A percentile compares a stretch with the other conserved stretches of the same genome.
These are phyloP conservation scores for Glycine latifolia DNA, from an alignment of 306 rosid genomes.

Conservation along the genomic window DNA sequence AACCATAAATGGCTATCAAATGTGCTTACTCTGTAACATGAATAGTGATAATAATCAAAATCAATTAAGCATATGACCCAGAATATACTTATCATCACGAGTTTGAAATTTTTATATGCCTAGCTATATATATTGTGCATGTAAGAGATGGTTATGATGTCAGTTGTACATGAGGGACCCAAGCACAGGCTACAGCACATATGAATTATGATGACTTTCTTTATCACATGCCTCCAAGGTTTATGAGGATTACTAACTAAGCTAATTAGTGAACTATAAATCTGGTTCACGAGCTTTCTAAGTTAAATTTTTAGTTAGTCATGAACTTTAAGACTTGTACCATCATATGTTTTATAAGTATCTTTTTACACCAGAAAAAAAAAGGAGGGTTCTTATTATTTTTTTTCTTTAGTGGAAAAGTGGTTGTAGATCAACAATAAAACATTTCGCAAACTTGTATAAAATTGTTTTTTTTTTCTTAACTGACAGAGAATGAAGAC, in stretches of 20 bases:
- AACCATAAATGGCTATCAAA: neutral
- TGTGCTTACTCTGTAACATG: neutral
- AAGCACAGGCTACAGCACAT: slow-evolving; percentile 1
- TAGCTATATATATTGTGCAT: neutral
- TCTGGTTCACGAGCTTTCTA: neutral
- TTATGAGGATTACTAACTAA: neutral
- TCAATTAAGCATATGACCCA: neutral
- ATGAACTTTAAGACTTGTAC: neutral
- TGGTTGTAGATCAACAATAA: too few relatives aligned
- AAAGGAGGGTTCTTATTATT: too few relatives aligned
- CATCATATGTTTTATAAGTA: too few relatives aligned
- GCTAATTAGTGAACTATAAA: too few relatives aligned
- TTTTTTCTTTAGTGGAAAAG: too few relatives aligned
- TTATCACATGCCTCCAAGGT: neutral
- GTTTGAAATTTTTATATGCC: neutral
- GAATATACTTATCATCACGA: neutral
- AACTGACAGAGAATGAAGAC: too few relatives aligned
- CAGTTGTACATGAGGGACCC: slow-evolving; percentile 2
- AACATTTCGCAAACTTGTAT: too few relatives aligned
- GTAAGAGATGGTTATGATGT: neutral
- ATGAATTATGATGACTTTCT: neutral
- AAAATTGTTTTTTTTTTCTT: too few relatives aligned
- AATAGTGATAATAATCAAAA: neutral
- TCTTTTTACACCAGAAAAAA: too few relatives aligned
- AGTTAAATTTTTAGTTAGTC: neutral